Conservation (phyloP, 2,329 filamentous ascomycete genomes). For the Exophiala aquamarina region DNA sequence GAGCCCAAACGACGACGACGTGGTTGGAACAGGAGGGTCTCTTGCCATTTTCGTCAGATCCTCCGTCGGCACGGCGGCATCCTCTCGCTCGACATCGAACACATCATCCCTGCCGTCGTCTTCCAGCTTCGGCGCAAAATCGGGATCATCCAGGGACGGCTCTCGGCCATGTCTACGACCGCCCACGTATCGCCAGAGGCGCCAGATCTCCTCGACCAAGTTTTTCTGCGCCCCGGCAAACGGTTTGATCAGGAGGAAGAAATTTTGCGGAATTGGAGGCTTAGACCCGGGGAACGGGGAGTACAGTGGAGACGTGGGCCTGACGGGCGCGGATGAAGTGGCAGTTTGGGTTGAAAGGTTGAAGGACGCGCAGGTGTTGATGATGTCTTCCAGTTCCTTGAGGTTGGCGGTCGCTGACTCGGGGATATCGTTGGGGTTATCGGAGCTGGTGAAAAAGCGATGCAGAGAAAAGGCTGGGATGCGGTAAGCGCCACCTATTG, state of each 20-base stretch:
- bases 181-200: conserved; percentile 27
- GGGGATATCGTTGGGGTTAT: background rate
- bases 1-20: too few species aligned
- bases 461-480: conserved; percentile 24
- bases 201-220: conserved; percentile 25
- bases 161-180: conserved; percentile 2
- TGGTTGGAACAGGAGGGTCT: too few species aligned
- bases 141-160: too few species aligned
- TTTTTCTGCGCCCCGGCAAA: conserved; percentile 5
- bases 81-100: too few species aligned
- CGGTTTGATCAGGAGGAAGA: conserved; percentile 21
- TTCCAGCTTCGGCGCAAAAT: too few species aligned
- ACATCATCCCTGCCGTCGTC: too few species aligned
- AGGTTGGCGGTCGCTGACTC: background rate
- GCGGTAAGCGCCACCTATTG: conserved; percentile 13
- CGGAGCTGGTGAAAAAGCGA: conserved; percentile 11
- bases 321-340: too few species aligned
- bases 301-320: background rate
- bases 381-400: background rate
- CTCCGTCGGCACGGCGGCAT: too few species aligned
- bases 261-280: background rate
- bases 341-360: background rate
- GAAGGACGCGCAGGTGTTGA: background rate
- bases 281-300: background rate
- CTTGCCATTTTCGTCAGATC: too few species aligned